Percentiles rank a stretch among this genome's conserved stretches.
These are phyloP conservation scores for Thielaviopsis punctulata DNA, from an alignment of 2,329 filamentous ascomycete species.

Conservation along the genomic window DNA sequence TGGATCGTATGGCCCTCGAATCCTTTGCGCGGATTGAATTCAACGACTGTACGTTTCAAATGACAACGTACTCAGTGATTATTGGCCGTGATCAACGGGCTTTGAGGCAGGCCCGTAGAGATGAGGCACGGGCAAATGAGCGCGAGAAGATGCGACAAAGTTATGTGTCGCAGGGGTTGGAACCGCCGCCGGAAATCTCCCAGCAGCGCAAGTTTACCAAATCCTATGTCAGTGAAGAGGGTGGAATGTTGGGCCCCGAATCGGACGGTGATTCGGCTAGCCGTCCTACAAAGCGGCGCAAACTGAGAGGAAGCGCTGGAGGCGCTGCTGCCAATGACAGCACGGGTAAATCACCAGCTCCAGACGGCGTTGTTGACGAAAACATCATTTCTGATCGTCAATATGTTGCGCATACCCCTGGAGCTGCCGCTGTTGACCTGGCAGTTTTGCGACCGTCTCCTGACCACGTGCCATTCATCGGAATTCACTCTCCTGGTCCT, in stretches of 20 bases:
- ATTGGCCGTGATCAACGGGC: slow-evolving; percentile 54
- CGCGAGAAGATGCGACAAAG: slow-evolving; percentile 29
- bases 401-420: slow-evolving; percentile 42
- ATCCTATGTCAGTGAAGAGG: slow-evolving; percentile 52
- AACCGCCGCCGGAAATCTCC: slow-evolving; percentile 32
- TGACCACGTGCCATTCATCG: slow-evolving; percentile 45
- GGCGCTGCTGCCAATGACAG: slow-evolving; percentile 19
- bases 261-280: slow-evolving; percentile 36
- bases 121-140: slow-evolving; percentile 31
- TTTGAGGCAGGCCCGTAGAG: slow-evolving; percentile 34
- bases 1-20: slow-evolving; percentile 23
- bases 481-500: slow-evolving; percentile 52
- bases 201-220: slow-evolving; percentile 40
- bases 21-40: slow-evolving; percentile 50
- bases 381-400: slow-evolving; percentile 39
- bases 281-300: slow-evolving; percentile 30
- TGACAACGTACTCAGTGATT: slow-evolving; percentile 57
- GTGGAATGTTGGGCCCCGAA: slow-evolving; percentile 48
- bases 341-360: slow-evolving; percentile 23
- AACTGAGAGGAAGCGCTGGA: slow-evolving; percentile 12
- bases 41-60: slow-evolving; percentile 59
- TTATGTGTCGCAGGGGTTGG: slow-evolving; percentile 30
- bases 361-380: slow-evolving; percentile 24
- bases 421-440: slow-evolving; percentile 41
- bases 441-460: slow-evolving; percentile 42